Evolutionary conservation across 352 stramenopile genomes (phyloP).

Genomic region (Blastocystis sp.): DNA sequence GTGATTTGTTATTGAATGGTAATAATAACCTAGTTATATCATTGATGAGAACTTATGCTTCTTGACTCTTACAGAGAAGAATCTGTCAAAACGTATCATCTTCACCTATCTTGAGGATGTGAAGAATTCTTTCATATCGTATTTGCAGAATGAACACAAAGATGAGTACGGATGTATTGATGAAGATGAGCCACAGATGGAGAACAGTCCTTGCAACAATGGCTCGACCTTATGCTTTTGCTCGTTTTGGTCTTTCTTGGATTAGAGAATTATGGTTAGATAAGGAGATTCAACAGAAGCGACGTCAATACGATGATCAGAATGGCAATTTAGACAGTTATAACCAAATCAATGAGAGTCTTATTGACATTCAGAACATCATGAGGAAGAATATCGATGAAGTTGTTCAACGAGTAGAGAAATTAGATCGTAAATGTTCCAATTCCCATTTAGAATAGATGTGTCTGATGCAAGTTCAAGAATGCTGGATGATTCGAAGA

Average conservation of each 20-base stretch:
- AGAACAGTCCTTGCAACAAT: constrained; percentile 51
- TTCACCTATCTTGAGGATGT: constrained; percentile 53
- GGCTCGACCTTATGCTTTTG: constrained; percentile 26
- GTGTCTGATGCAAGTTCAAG: neutral
- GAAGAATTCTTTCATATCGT: constrained; percentile 47
- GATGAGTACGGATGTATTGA: neutral
- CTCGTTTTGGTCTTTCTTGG: constrained; percentile 1
- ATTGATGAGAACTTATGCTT: constrained; percentile 61
- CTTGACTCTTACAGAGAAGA: constrained; percentile 60
- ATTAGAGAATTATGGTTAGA: constrained; percentile 3
- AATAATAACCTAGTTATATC: constrained; percentile 16
- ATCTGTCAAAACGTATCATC: constrained; percentile 22
- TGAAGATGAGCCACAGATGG: neutral
- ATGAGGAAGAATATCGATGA: constrained; percentile 62
- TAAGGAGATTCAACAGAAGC: constrained; percentile 47
- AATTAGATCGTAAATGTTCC: constrained; percentile 24
- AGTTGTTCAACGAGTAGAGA: constrained; percentile 54
- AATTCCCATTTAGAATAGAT: neutral
- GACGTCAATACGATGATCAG: constrained; percentile 33
- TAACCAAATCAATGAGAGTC: constrained; percentile 48
- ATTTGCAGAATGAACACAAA: constrained; percentile 47
- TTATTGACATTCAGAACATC: constrained; percentile 63
- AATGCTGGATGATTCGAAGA: constrained; percentile 59
- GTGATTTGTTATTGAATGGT: neutral
- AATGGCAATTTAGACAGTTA: constrained; percentile 3